These are phyloP conservation scores for Thymus quinquecostatus DNA, from an alignment of 257 asterid genomes.

Conservation along the genomic window DNA sequence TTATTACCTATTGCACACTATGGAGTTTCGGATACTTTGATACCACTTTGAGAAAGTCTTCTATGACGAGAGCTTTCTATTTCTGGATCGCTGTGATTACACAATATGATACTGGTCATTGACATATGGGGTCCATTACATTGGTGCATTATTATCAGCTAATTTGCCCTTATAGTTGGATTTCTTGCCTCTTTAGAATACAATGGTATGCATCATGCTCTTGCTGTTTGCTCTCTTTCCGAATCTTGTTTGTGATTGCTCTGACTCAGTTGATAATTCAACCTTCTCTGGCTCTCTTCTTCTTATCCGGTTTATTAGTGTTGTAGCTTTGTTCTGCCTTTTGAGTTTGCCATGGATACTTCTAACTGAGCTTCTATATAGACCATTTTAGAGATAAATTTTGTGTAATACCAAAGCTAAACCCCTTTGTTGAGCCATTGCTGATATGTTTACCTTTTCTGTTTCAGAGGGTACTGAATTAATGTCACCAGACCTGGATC, in stretches of 20 bases:
- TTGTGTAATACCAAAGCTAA: background rate
- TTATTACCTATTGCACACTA: background rate
- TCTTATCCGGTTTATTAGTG: conserved; percentile 3
- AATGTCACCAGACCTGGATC: conserved; percentile 41
- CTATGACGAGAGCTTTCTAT: background rate
- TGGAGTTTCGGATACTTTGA: background rate
- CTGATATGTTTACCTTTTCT: conserved; percentile 18
- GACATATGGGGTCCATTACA: background rate
- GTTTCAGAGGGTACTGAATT: conserved; percentile 55
- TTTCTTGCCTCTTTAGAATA: background rate
- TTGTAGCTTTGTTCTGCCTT: conserved; percentile 6
- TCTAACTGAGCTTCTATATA: background rate
- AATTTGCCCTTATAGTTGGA: background rate
- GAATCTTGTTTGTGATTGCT: background rate
- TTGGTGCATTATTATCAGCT: background rate
- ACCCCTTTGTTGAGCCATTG: conserved; percentile 25
- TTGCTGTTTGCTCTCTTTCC: background rate
- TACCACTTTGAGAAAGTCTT: background rate
- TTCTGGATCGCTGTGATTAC: background rate
- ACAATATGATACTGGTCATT: background rate
- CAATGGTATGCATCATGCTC: background rate
- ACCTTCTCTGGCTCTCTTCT: conserved; percentile 1
- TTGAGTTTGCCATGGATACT: conserved; percentile 2
- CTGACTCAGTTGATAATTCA: background rate
- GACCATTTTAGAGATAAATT: background rate